Percentiles rank a stretch among this genome's conserved stretches.
Evolutionary conservation across 495 filamentous ascomycete genomes (phyloP).

Genomic region (Daldinia childiae): DNA sequence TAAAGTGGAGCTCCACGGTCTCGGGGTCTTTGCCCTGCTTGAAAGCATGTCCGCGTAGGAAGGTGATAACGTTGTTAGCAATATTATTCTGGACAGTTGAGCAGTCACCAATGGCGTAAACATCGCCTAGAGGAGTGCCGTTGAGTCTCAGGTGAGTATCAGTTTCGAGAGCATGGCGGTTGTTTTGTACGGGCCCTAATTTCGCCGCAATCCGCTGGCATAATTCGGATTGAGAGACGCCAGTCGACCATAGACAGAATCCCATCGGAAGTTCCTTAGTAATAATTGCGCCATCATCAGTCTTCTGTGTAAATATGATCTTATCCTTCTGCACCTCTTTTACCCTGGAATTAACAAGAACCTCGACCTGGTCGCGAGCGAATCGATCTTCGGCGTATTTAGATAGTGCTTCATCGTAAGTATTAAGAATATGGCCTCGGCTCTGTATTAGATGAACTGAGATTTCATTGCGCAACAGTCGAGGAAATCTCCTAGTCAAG

Average conservation of each 20-base stretch:
- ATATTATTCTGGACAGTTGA: conserved; percentile 96
- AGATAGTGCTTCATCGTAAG: conserved; percentile 94
- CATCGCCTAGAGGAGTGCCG: conserved; percentile 91
- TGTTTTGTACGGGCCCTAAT: conserved; percentile 78
- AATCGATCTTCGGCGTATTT: conserved; percentile 93
- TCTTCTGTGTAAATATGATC: conserved; percentile 87
- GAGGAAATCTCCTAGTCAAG: conserved; percentile 81
- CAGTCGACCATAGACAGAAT: conserved; percentile 98
- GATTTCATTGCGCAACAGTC: conserved; percentile 92
- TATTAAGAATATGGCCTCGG: conserved; percentile 94
- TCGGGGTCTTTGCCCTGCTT: conserved; percentile 90
- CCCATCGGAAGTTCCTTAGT: conserved; percentile 95
- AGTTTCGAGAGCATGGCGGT: conserved; percentile 92
- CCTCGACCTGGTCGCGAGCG: conserved; percentile 86
- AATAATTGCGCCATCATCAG: conserved; percentile 73
- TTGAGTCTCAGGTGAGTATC: conserved; percentile 92
- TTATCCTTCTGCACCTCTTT: conserved; percentile 84
- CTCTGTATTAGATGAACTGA: conserved; percentile 98
- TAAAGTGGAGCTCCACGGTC: conserved; percentile 80
- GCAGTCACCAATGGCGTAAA: conserved; percentile 98
- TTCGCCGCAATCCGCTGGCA: conserved; percentile 75
- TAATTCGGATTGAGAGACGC: conserved; percentile 87
- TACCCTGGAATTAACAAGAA: conserved; percentile 91
- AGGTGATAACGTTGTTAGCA: conserved; percentile 83
- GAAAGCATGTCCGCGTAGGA: conserved; percentile 90